A percentile compares a stretch with the other conserved stretches of the same genome.
These are phyloP conservation scores for Diutina neorugosa DNA, from an alignment of 1,139 yeast genomes.

Conservation along the genomic window DNA sequence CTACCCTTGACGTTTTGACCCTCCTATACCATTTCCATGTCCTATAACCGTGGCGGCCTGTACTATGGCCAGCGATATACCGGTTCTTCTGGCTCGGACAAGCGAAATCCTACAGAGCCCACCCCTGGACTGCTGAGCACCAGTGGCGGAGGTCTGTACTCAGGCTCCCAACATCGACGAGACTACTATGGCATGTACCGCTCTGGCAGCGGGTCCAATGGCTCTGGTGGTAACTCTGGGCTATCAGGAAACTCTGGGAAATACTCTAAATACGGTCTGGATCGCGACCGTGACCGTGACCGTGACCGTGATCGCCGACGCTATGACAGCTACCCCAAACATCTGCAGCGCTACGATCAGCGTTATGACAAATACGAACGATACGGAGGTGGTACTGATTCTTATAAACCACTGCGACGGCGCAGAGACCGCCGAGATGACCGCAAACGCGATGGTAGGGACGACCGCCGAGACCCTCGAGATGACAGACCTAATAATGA, in stretches of 20 bases:
- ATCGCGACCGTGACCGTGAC: neutral
- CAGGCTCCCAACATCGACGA: neutral
- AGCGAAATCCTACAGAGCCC: neutral
- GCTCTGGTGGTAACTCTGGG: neutral
- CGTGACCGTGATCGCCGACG: neutral
- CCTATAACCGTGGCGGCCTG: neutral
- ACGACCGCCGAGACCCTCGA: neutral
- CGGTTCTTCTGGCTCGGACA: neutral
- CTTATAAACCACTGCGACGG: constrained; percentile 2
- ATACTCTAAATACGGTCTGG: neutral
- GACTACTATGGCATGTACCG: constrained; percentile 2
- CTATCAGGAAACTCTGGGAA: neutral
- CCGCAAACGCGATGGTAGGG: neutral
- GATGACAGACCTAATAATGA: neutral
- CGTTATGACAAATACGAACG: constrained; percentile 2
- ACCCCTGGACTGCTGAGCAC: neutral
- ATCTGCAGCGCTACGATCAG: constrained; percentile 1
- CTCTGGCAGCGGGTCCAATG: neutral
- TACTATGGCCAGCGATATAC: constrained; percentile 3
- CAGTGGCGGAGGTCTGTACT: neutral
- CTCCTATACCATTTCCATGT: neutral
- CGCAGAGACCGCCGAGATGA: neutral
- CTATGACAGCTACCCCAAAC: neutral
- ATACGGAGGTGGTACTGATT: constrained; percentile 1
- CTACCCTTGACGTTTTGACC: neutral